Evolutionary conservation across 345 rosid species (phyloP).

Genomic region (Rhodamnia argentea): DNA sequence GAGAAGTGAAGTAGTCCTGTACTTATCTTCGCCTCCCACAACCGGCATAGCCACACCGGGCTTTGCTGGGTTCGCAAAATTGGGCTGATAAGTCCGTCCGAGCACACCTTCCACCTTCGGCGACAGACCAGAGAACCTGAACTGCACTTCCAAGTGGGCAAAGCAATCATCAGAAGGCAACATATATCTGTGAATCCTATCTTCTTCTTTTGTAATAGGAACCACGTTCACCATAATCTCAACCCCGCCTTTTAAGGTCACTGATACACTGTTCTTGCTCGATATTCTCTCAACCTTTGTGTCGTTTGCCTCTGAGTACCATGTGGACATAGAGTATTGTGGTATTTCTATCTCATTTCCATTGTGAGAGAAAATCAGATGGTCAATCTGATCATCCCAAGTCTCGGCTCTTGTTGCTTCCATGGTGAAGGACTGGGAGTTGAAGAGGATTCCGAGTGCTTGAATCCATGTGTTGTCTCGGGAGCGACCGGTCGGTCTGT

Average conservation of each 20-base stretch:
- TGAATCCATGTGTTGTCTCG: constrained; percentile 10
- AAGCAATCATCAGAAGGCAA: background rate
- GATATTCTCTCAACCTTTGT: background rate
- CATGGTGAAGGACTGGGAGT: background rate
- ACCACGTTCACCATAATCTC: constrained; percentile 1
- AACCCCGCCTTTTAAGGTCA: background rate
- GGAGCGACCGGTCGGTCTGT: background rate
- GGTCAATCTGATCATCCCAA: constrained; percentile 1
- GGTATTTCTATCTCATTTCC: background rate
- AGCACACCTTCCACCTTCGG: constrained; percentile 1
- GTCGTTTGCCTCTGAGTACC: background rate
- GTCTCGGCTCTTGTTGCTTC: background rate
- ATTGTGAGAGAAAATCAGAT: constrained; percentile 1
- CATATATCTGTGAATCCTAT: constrained; percentile 2
- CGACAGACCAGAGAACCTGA: background rate
- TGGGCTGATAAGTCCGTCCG: constrained; percentile 2
- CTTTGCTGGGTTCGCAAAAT: constrained; percentile 1
- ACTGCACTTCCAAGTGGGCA: constrained; percentile 11
- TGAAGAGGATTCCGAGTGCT: constrained; percentile 6
- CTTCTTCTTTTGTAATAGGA: constrained; percentile 1
- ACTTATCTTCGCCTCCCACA: constrained; percentile 3
- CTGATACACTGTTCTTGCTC: background rate
- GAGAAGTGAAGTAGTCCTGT: constrained; percentile 3
- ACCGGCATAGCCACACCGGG: background rate
- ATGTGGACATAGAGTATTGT: background rate